These are phyloP conservation scores for Paratrimastix pyriformis DNA, from an alignment of 78 protist species.

Conservation along the genomic window DNA sequence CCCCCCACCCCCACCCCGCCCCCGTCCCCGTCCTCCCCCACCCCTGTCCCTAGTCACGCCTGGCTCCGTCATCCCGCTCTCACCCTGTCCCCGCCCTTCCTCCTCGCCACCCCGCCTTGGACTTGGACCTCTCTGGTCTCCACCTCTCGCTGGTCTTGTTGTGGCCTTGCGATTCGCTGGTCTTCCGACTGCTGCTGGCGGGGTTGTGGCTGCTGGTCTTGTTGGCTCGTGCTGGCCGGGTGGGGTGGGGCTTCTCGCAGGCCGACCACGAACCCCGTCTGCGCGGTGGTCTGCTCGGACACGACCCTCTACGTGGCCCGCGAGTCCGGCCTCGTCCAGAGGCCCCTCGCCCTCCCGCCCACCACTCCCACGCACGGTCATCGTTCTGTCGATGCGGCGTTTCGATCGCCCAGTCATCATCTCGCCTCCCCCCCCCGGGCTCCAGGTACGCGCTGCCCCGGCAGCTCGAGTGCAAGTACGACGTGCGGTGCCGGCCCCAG, in stretches of 20 bases:
- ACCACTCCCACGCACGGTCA: neutral
- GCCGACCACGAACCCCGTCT: slow-evolving; percentile 18
- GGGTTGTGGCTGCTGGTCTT: no score
- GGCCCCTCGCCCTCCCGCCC: no score
- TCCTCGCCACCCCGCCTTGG: neutral
- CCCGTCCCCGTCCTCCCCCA: no score
- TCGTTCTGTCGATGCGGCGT: neutral
- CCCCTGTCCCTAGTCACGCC: no score
- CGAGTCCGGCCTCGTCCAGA: slow-evolving; percentile 34
- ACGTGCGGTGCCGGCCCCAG: slow-evolving; percentile 32
- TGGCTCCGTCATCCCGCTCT: neutral
- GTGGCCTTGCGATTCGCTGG: no score
- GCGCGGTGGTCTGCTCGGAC: slow-evolving; percentile 9
- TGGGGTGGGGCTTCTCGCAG: no score
- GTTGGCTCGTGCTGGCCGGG: no score
- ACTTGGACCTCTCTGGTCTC: neutral
- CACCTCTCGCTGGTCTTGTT: neutral
- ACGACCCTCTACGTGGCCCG: slow-evolving; percentile 38
- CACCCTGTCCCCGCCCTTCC: neutral
- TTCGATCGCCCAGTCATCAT: neutral
- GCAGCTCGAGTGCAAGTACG: slow-evolving; percentile 4
- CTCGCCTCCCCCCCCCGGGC: neutral
- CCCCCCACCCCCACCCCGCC: no score
- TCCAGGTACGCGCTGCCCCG: slow-evolving; percentile 34
- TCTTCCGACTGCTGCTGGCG: no score